phyloP scores from a whole-genome alignment of 2,329 filamentous ascomycete species.

The Venturia oleaginea region DNA sequence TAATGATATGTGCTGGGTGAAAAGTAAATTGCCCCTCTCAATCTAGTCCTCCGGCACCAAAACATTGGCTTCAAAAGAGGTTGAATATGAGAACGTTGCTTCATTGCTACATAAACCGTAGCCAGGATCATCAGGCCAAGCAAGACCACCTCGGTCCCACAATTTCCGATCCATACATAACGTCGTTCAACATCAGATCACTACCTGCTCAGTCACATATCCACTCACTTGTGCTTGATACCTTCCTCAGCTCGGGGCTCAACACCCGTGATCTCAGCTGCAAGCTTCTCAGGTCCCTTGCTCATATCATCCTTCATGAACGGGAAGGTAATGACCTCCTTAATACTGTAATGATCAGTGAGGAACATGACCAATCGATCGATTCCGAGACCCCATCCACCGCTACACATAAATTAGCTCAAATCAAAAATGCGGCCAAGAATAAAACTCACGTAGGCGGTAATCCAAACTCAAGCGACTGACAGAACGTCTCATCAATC shows the following conservation, averaged over 20 bases:
- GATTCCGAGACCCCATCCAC: conserved; percentile 91
- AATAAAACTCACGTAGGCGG: conserved; percentile 47
- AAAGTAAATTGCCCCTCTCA: neutral
- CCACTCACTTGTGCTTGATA: conserved; percentile 28
- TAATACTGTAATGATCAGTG: conserved; percentile 90
- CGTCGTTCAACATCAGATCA: neutral
- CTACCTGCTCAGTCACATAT: neutral
- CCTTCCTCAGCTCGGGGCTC: conserved; percentile 52
- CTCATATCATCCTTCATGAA: conserved; percentile 85
- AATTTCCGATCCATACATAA: neutral
- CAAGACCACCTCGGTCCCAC: neutral
- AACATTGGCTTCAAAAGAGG: too few relatives aligned
- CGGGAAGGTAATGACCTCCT: conserved; percentile 92
- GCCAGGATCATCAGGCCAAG: neutral
- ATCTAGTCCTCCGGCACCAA: too few relatives aligned
- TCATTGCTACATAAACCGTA: neutral
- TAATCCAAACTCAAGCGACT: conserved; percentile 78
- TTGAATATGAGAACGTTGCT: neutral
- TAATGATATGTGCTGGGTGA: conserved; percentile 5
- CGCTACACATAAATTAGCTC: conserved; percentile 60
- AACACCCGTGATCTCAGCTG: conserved; percentile 55
- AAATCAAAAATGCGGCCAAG: neutral
- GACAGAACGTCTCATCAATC: conserved; percentile 92
- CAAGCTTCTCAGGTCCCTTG: conserved; percentile 36
- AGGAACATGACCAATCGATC: conserved; percentile 91